These are phyloP conservation scores for Xerocomellus chrysenteron DNA, from an alignment of 768 basidiomycete species.

Conservation along the genomic window DNA sequence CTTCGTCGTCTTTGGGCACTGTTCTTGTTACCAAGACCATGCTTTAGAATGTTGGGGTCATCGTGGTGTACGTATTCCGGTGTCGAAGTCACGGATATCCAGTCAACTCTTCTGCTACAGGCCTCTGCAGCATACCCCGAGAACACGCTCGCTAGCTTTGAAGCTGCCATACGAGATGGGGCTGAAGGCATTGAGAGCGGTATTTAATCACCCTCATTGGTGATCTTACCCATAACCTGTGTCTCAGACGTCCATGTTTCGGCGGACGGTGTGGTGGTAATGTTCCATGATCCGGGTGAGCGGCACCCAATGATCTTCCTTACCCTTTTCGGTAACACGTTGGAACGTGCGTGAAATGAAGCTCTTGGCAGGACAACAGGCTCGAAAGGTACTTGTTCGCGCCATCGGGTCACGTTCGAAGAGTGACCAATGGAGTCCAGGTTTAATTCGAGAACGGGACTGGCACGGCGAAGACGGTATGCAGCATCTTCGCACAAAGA, in stretches of 20 bases:
- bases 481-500: conserved; percentile 75
- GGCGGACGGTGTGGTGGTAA: conserved; percentile 78
- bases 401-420: conserved; percentile 25
- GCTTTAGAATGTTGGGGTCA: conserved; percentile 77
- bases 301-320: conserved; percentile 15
- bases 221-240: conserved; percentile 49
- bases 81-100: conserved; percentile 19
- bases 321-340: conserved; percentile 22
- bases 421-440: conserved; percentile 37
- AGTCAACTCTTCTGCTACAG: conserved; percentile 40
- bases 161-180: conserved; percentile 92
- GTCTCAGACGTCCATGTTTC: conserved; percentile 93
- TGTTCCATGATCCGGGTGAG: conserved; percentile 93
- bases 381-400: conserved; percentile 50
- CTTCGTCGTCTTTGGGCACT: background rate
- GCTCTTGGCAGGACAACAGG: conserved; percentile 82
- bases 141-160: conserved; percentile 94
- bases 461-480: conserved; percentile 75
- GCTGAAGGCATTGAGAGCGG: conserved; percentile 98
- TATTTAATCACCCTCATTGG: conserved; percentile 50
- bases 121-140: conserved; percentile 87
- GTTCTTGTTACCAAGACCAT: background rate
- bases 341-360: conserved; percentile 31
- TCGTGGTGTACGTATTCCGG: conserved; percentile 54
- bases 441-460: conserved; percentile 62